phyloP scores from a whole-genome alignment of 1,284 basidiomycete genomes.

The Moesziomyces aphidis region DNA sequence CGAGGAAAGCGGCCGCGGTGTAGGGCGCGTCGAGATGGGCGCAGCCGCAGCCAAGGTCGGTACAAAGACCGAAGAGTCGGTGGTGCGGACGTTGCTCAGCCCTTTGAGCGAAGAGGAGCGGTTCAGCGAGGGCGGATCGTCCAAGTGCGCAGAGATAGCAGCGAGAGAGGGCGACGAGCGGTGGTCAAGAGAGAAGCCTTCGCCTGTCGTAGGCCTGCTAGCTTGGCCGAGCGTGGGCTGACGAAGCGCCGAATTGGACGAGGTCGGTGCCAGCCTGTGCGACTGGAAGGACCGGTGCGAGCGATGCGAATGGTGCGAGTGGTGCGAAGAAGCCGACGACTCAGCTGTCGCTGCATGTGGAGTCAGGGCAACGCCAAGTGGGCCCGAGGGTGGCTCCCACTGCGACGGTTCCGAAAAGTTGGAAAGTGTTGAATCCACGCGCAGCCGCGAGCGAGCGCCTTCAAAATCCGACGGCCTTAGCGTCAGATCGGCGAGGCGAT shows the following conservation, averaged over 20 bases:
- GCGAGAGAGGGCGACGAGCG: not conserved
- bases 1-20: constrained; percentile 6
- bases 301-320: constrained; percentile 18
- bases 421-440: constrained; percentile 19
- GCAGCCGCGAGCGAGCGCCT: constrained; percentile 4
- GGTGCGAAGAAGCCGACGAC: constrained; percentile 14
- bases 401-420: constrained; percentile 40
- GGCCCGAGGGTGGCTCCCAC: constrained; percentile 16
- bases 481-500: constrained; percentile 29
- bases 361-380: constrained; percentile 10
- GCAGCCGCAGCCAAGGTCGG: not conserved
- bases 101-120: constrained; percentile 14
- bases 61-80: not conserved
- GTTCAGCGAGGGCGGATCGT: not conserved
- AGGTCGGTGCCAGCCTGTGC: constrained; percentile 10
- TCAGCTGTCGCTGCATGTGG: constrained; percentile 10
- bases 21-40: not conserved
- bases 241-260: constrained; percentile 9
- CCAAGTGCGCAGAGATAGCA: too few relatives aligned
- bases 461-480: constrained; percentile 27
- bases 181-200: constrained; percentile 7
- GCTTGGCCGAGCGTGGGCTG: constrained; percentile 7
- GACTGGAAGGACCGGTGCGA: constrained; percentile 7
- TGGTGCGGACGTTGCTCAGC: not conserved
- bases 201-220: constrained; percentile 11